phyloP scores from a whole-genome alignment of 2,329 filamentous ascomycete species.

The Chaetomiaceae sp. region DNA sequence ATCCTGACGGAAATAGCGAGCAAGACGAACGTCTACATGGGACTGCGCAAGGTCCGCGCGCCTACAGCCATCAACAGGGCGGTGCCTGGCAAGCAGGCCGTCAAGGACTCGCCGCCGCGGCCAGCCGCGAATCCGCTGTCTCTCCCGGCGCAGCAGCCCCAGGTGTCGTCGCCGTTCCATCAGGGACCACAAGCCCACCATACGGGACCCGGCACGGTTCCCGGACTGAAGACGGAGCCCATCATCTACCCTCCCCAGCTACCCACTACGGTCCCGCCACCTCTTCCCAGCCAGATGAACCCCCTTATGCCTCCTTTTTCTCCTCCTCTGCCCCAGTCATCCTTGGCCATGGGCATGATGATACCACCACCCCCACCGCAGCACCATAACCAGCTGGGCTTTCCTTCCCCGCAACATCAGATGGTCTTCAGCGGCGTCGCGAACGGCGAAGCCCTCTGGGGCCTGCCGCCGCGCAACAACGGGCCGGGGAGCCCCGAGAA shows the following conservation, averaged over 20 bases:
- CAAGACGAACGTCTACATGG: conserved; percentile 56
- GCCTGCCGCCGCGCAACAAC: conserved; percentile 34
- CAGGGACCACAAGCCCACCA: conserved; percentile 5
- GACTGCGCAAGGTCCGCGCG: conserved; percentile 53
- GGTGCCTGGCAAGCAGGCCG: conserved; percentile 34
- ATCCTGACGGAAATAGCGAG: conserved; percentile 60
- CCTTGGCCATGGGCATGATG: conserved; percentile 2
- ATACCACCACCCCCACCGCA: conserved; percentile 2
- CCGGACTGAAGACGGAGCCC: conserved; percentile 20
- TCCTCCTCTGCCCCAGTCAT: neutral
- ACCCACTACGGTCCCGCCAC: neutral
- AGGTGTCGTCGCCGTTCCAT: neutral
- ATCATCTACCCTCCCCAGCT: conserved; percentile 8
- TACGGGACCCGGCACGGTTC: neutral
- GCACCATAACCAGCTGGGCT: conserved; percentile 15
- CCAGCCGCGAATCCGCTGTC: conserved; percentile 18
- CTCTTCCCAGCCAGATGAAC: neutral
- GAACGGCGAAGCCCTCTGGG: conserved; percentile 46
- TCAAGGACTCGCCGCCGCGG: conserved; percentile 30
- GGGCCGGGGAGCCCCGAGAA: conserved; percentile 38
- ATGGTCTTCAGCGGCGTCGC: conserved; percentile 46
- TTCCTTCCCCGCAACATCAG: neutral
- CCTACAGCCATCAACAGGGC: conserved; percentile 43
- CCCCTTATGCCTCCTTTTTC: neutral
- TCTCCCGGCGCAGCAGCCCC: neutral